Evolutionary conservation across 441 rosid species (phyloP), one percentile per base, ranked within the genome.

Genomic region (Erysimum pusillum): DNA sequence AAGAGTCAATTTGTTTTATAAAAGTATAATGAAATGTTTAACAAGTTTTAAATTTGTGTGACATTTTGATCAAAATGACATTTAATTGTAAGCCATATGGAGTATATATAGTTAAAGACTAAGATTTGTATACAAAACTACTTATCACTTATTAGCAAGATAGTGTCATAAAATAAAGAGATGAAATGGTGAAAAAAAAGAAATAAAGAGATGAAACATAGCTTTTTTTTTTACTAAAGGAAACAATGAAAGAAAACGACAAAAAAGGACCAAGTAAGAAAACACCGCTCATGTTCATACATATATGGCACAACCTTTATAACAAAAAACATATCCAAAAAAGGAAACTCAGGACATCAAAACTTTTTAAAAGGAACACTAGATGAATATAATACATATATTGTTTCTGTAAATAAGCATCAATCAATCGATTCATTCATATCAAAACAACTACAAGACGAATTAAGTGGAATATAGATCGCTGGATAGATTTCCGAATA

Each of bases 311-410:
- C 64, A 52, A 11, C 57, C 63, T 76, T 69, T 61, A 68, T 11
- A 61, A 68, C 54, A 49, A 75, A 74, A 60, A 67, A 49, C 74
- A 67, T 60, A 67, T 18, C 79, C 31, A 68, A 7, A 75, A 68
- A 76, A 69, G 75, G 79, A 76, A 76, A 76, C 69, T 76, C 42
- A 14, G 74, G 63, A 51, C 74, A 68, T 52, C 15, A 18, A 39
- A 68, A 32, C 75, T 68, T 76, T 76, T 61, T 4, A 41, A 76
- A 76, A 76, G 79, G 10, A 61, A 68, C 68, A 66, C 60, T 39
- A 48, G n/a, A 11, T 32, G 5, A 65, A 36, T 45, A 74, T 46
- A 42, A 63, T 48, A 74, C 45, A 54, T n/a, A 36, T 48, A 58
- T 59, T 32, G 54, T 44, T 44, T 53, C 28, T 15, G 22, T 67